Evolutionary conservation across 208 protist genomes (phyloP).

Genomic region (Trichomonas vaginalis): DNA sequence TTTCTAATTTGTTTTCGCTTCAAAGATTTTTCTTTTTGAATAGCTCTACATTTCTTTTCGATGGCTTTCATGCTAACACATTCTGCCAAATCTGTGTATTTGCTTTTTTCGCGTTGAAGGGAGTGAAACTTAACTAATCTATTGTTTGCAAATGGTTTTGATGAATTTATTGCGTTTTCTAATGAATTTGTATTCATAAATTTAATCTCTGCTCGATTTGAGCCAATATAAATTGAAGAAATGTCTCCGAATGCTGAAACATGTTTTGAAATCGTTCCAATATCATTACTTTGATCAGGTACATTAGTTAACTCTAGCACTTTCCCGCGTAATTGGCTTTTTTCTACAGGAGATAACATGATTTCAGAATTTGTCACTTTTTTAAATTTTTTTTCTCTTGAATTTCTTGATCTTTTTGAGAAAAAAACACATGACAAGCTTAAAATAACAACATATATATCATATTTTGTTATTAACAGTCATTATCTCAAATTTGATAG

Average conservation of each 20-base stretch:
- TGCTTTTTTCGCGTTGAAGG: neutral
- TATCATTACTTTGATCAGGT: neutral
- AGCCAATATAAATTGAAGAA: neutral
- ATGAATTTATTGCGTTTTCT: neutral
- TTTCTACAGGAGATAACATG: too few relatives aligned
- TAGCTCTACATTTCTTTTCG: neutral
- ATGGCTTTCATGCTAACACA: neutral
- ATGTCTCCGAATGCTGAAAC: neutral
- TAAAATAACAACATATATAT: neutral
- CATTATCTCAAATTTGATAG: neutral
- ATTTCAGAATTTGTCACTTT: neutral
- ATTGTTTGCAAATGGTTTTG: neutral
- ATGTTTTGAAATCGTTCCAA: neutral
- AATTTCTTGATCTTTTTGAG: neutral
- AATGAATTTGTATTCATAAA: neutral
- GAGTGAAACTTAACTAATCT: neutral
- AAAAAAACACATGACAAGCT: neutral
- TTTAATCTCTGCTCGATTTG: neutral
- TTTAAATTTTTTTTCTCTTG: neutral
- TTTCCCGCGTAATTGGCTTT: too few relatives aligned
- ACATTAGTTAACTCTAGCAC: neutral
- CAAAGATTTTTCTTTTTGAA: neutral
- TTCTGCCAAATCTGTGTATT: neutral
- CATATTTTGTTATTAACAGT: neutral
- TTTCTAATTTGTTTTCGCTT: neutral